These are phyloP conservation scores for Clohesyomyces aquaticus DNA, from an alignment of 495 filamentous ascomycete genomes.

Conservation along the genomic window DNA sequence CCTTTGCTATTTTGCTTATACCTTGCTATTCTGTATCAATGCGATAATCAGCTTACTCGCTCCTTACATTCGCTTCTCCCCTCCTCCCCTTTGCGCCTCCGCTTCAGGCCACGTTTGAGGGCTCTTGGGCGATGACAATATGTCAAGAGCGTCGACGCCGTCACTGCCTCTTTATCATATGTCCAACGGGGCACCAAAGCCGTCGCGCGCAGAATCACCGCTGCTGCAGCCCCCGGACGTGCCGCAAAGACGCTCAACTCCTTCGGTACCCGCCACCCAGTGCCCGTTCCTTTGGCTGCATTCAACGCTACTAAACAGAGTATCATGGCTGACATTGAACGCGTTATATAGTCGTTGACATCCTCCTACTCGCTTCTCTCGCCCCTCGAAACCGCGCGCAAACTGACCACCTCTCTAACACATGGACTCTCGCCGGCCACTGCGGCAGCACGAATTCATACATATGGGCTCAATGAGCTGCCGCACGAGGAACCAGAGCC, in stretches of 20 bases:
- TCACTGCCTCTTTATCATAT: constrained; percentile 60
- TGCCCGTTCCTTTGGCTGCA: background rate
- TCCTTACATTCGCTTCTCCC: constrained; percentile 1
- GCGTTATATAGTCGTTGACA: constrained; percentile 56
- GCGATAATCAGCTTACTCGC: constrained; percentile 6
- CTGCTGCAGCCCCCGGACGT: constrained; percentile 19
- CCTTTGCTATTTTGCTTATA: background rate
- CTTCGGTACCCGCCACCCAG: constrained; percentile 26
- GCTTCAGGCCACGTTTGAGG: constrained; percentile 30
- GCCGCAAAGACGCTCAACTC: constrained; percentile 28
- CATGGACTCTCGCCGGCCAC: constrained; percentile 80
- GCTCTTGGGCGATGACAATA: constrained; percentile 54
- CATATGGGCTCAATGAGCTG: constrained; percentile 91
- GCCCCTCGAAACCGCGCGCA: constrained; percentile 74
- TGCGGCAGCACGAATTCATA: constrained; percentile 73
- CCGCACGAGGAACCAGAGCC: constrained; percentile 92
- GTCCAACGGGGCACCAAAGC: constrained; percentile 47
- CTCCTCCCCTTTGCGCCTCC: background rate
- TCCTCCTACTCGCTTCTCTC: constrained; percentile 67
- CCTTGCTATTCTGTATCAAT: constrained; percentile 13
- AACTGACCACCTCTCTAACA: constrained; percentile 78
- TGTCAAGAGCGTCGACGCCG: constrained; percentile 66
- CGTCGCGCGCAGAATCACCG: constrained; percentile 47
- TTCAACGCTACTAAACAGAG: too few species aligned
- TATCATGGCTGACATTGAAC: constrained; percentile 15